phyloP scores from a whole-genome alignment of 2,329 filamentous ascomycete species.

The Cladosporium sphaerospermum region DNA sequence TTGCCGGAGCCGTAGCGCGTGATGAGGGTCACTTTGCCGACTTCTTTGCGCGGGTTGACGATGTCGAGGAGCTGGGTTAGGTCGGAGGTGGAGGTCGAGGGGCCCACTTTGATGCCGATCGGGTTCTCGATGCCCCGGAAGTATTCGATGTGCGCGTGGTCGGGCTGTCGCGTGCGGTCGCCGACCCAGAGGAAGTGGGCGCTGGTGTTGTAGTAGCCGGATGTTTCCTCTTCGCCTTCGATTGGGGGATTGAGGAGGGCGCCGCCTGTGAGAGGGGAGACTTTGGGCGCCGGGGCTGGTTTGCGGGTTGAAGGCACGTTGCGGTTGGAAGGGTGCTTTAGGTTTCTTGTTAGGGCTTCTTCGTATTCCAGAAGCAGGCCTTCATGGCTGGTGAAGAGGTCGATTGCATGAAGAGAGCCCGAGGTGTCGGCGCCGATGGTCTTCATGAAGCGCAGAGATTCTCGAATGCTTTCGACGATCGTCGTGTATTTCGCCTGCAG shows the following conservation, averaged over 20 bases:
- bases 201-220: constrained; percentile 85
- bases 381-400: constrained; percentile 93
- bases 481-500: constrained; percentile 80
- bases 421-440: constrained; percentile 86
- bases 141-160: constrained; percentile 93
- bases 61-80: constrained; percentile 73
- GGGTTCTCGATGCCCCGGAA: constrained; percentile 95
- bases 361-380: constrained; percentile 93
- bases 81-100: constrained; percentile 70
- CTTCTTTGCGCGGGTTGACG: constrained; percentile 74
- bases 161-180: constrained; percentile 87
- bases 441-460: constrained; percentile 88
- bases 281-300: constrained; percentile 13
- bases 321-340: constrained; percentile 56
- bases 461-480: constrained; percentile 80
- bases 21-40: constrained; percentile 92
- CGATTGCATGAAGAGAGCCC: constrained; percentile 80
- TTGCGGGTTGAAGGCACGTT: constrained; percentile 18
- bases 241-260: constrained; percentile 15
- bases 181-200: constrained; percentile 98
- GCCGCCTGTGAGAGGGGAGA: constrained; percentile 19
- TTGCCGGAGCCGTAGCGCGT: constrained; percentile 83
- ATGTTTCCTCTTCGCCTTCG: constrained; percentile 27
- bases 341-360: constrained; percentile 70
- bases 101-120: constrained; percentile 92